Evolutionary conservation across 306 rosid species (phyloP).

Genomic region (Malus domestica): DNA sequence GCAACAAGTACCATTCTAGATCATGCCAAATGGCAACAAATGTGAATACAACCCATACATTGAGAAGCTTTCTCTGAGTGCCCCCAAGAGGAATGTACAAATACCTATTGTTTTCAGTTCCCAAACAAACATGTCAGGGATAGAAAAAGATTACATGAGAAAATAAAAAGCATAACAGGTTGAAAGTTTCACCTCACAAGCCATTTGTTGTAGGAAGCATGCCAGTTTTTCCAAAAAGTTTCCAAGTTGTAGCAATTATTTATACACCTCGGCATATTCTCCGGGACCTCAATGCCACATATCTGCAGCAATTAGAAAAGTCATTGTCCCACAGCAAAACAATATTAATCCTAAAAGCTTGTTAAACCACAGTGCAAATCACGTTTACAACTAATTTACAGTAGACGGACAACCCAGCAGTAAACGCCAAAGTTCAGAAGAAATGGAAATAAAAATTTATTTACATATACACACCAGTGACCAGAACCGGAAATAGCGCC

Average conservation of each 20-base stretch:
- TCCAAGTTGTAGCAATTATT: constrained; percentile 85
- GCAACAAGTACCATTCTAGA: constrained; percentile 68
- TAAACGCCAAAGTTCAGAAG: not conserved
- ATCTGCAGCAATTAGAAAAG: constrained; percentile 32
- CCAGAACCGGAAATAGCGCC: constrained; percentile 96
- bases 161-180: constrained; percentile 13
- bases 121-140: not conserved
- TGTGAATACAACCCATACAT: constrained; percentile 84
- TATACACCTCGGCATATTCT: constrained; percentile 93
- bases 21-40: constrained; percentile 96
- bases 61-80: constrained; percentile 63
- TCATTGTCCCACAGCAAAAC: not conserved
- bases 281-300: constrained; percentile 82
- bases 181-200: constrained; percentile 70
- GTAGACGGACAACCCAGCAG: not conserved
- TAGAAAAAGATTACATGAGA: constrained; percentile 12
- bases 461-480: constrained; percentile 57
- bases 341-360: constrained; percentile 15
- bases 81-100: constrained; percentile 94
- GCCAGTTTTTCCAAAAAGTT: constrained; percentile 97
- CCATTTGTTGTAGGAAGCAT: constrained; percentile 98
- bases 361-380: not conserved
- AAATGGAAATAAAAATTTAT: not conserved
- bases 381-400: not conserved
- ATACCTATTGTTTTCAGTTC: constrained; percentile 48